These are phyloP conservation scores for Fusarium burgessii DNA, from an alignment of 2,329 filamentous ascomycete species.

Conservation along the genomic window DNA sequence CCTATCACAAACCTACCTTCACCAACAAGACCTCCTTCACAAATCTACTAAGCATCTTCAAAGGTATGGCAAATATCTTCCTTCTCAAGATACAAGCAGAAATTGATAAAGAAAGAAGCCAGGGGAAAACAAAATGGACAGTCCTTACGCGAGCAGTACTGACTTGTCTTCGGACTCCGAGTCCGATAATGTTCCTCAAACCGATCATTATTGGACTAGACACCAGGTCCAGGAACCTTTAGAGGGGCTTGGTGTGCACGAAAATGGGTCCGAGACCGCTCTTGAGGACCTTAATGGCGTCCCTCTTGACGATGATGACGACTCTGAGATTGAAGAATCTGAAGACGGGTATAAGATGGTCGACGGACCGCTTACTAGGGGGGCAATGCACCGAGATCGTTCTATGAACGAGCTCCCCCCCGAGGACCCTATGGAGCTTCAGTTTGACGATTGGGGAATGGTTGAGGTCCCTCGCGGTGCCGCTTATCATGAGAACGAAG, in stretches of 20 bases:
- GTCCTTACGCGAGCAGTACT: background rate
- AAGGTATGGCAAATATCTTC: background rate
- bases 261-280: background rate
- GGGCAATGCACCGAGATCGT: background rate
- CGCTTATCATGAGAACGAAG: background rate
- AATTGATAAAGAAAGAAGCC: background rate
- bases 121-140: constrained; percentile 4
- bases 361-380: background rate
- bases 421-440: background rate
- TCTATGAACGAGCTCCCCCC: background rate
- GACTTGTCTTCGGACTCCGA: background rate
- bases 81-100: background rate
- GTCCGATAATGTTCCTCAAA: background rate
- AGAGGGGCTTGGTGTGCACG: background rate
- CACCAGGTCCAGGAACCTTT: background rate
- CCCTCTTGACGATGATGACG: background rate
- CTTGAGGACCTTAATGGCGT: background rate
- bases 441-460: background rate
- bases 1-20: background rate
- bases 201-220: background rate
- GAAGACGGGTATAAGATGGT: background rate
- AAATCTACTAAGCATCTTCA: background rate
- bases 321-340: background rate
- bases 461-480: background rate
- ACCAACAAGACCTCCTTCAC: background rate